Percentiles rank a stretch among this genome's conserved stretches.
Conservation (phyloP, 225 moss, liverwort and hornwort species). For the Marchantia paleacea region DNA sequence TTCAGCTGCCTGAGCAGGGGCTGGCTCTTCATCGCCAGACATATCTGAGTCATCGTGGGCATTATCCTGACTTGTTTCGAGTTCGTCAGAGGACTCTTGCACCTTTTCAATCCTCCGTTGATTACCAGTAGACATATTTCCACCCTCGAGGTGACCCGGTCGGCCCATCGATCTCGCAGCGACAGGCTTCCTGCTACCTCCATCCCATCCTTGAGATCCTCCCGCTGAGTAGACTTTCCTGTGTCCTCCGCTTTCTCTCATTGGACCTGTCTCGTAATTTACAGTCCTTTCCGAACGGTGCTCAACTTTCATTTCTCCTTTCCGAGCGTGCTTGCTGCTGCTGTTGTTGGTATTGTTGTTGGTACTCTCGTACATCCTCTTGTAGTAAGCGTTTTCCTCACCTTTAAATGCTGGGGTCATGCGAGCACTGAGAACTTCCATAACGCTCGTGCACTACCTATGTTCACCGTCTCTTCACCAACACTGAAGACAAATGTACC, state of each 20-base stretch:
- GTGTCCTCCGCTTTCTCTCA: conserved; percentile 27
- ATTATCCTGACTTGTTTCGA: conserved; percentile 35
- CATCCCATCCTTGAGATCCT: conserved; percentile 33
- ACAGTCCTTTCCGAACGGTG: conserved; percentile 24
- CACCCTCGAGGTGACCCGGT: conserved; percentile 12
- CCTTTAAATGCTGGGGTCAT: conserved; percentile 41
- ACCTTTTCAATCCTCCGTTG: conserved; percentile 18
- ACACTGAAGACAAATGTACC: background rate
- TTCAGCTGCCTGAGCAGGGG: conserved; percentile 16
- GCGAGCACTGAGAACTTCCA: conserved; percentile 43
- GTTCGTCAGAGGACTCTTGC: conserved; percentile 38
- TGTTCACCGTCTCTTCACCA: background rate
- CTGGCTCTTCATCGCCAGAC: conserved; percentile 38
- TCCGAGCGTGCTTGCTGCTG: conserved; percentile 26
- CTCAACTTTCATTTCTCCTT: conserved; percentile 31
- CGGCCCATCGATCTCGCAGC: conserved; percentile 26
- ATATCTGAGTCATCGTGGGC: conserved; percentile 32
- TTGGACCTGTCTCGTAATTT: conserved; percentile 17
- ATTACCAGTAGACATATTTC: background rate
- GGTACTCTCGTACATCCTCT: conserved; percentile 30
- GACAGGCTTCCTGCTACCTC: conserved; percentile 14
- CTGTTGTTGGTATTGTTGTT: background rate
- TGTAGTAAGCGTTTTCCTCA: conserved; percentile 38
- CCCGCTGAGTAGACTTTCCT: conserved; percentile 22
- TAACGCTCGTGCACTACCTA: conserved; percentile 6